These are phyloP conservation scores for Cladosporium sp. DNA, from an alignment of 2,329 filamentous ascomycete genomes.

Conservation along the genomic window DNA sequence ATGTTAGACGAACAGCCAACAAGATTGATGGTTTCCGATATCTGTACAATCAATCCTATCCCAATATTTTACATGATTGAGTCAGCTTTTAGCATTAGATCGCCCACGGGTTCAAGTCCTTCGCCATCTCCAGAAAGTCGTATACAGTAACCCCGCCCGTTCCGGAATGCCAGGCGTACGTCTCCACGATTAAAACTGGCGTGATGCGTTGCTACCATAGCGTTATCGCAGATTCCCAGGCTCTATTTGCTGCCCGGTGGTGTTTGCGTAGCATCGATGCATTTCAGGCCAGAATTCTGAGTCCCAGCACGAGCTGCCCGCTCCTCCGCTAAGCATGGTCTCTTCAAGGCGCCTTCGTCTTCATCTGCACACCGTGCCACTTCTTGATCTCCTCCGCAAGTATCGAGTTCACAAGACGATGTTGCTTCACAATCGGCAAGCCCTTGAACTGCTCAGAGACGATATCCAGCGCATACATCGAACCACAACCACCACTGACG, in stretches of 20 bases:
- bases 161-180: not conserved
- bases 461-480: slow-evolving; percentile 84
- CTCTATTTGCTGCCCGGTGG: not conserved
- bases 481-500: slow-evolving; percentile 79
- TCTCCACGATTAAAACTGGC: not conserved
- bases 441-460: slow-evolving; percentile 70
- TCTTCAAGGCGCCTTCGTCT: slow-evolving; percentile 57
- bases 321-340: not conserved
- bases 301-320: not conserved
- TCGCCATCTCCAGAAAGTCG: not conserved
- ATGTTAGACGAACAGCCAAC: too few relatives aligned
- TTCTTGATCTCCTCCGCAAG: slow-evolving; percentile 73
- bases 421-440: slow-evolving; percentile 73
- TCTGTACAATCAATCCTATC: not conserved
- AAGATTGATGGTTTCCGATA: not conserved
- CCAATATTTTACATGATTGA: not conserved
- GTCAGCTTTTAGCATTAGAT: not conserved
- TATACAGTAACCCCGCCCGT: not conserved
- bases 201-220: not conserved
- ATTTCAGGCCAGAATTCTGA: not conserved
- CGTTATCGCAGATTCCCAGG: too few relatives aligned
- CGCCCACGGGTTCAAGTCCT: not conserved
- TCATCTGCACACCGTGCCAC: slow-evolving; percentile 82
- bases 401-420: slow-evolving; percentile 74
- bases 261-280: too few relatives aligned